Conservation (phyloP, 768 basidiomycete species). For the Leccinellum luteum region DNA sequence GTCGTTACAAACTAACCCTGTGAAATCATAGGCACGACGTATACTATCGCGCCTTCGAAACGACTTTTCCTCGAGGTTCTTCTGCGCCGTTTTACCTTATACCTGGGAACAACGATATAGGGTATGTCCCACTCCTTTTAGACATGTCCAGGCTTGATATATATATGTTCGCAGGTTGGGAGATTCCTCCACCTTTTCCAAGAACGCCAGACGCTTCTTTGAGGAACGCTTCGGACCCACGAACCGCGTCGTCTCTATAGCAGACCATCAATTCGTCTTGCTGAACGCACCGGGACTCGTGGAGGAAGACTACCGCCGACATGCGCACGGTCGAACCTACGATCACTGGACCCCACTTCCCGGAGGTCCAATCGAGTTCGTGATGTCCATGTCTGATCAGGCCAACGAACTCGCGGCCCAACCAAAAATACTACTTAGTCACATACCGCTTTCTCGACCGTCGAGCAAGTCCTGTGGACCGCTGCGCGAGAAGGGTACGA, state of each 20-base stretch:
- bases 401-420: slow-evolving; percentile 15
- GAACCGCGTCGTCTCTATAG: slow-evolving; percentile 58
- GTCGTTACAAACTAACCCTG: slow-evolving; percentile 1
- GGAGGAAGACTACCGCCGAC: slow-evolving; percentile 75
- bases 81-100: slow-evolving; percentile 51
- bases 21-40: slow-evolving; percentile 50
- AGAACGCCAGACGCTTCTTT: slow-evolving; percentile 58
- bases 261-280: slow-evolving; percentile 70
- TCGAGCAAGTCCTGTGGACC: slow-evolving; percentile 78
- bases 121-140: slow-evolving; percentile 36
- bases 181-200: slow-evolving; percentile 46
- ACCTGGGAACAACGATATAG: slow-evolving; percentile 83
- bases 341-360: slow-evolving; percentile 53
- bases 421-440: slow-evolving; percentile 65
- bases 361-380: slow-evolving; percentile 59
- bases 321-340: slow-evolving; percentile 47
- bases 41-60: slow-evolving; percentile 60
- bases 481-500: slow-evolving; percentile 65
- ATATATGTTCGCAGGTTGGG: slow-evolving; percentile 45
- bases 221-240: slow-evolving; percentile 62
- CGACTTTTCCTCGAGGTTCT: slow-evolving; percentile 49
- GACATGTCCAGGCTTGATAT: neutral
- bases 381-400: slow-evolving; percentile 43
- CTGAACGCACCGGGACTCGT: slow-evolving; percentile 78
- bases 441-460: slow-evolving; percentile 81